Base-by-base conservation (phyloP, 2,329 filamentous ascomycete species). In the Phaeosphaeriaceae sp. region DNA sequence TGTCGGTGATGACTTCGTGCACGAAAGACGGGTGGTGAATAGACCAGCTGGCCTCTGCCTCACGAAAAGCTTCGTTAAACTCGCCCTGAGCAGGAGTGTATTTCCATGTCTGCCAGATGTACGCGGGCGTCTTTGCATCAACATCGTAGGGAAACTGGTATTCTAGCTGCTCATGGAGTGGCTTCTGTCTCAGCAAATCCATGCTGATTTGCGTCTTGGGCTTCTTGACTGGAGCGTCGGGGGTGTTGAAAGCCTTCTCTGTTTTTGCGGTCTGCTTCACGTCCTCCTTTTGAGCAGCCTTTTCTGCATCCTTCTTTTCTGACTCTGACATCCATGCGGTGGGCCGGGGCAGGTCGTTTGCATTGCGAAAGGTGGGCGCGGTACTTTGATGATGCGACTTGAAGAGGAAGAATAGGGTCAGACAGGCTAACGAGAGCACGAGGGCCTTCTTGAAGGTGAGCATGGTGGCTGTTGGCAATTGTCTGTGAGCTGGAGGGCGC, bases 61-160 rank as follows among this genome's bases (percentile, higher is more conserved):
- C 85, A 54, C 92, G 87, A 69, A 96, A 92, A 16, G 80, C 77
- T 54, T 87, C 84, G 9, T 75, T 76, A 70, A 99, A 99, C 54
- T 89, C 81, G 42, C 84, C 81, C 17, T 90, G 88, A 1, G 87
- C 83, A 0, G 93, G 92, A 1, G 86, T 89, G 67, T 85, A 87
- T 74, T 95, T 97, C 94, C 94, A 99, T 12, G 94, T 99, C 80
- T 99, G 94, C 94, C 94, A 99, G 69, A 99, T 95, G 79, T 96
- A 97, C 48, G 92, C 92, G 3, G 94, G 94, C 73, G 97, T 97
- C 73, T 93, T 96, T 62, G 81, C 76, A 67, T 92, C 86, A 55
- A 93, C 81, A 67, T 96, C 89, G 80, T 97, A 99, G 16, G 92
- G 91, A 74, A 94, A 97, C 63, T 95, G 89, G 78, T 96, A 97